Conservation (phyloP, 495 filamentous ascomycete species). For the Penicillium psychrofluorescens region DNA sequence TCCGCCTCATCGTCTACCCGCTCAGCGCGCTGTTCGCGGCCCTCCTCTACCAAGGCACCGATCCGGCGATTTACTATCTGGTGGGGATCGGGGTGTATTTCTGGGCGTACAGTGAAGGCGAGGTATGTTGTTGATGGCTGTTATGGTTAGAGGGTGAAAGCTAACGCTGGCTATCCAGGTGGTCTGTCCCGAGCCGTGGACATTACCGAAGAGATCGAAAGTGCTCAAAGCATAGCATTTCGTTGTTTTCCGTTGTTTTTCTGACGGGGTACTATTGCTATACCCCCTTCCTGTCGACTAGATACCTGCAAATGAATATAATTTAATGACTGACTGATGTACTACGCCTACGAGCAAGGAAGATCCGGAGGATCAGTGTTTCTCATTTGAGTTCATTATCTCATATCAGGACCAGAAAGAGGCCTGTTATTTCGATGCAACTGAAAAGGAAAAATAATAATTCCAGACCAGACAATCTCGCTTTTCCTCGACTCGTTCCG, state of each 20-base stretch:
- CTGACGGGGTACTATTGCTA: no score
- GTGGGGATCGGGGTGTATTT: constrained; percentile 86
- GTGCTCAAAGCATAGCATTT: constrained; percentile 23
- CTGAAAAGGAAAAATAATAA: constrained; percentile 1
- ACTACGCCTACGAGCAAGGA: no score
- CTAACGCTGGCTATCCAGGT: constrained; percentile 25
- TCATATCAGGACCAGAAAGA: constrained; percentile 20
- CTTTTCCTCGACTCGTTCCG: background rate
- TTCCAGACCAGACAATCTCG: background rate
- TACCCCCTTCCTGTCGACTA: no score
- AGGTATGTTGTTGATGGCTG: constrained; percentile 52
- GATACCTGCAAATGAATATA: no score
- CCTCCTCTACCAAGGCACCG: constrained; percentile 86
- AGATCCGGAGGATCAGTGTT: no score
- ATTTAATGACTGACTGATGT: no score
- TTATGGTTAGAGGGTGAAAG: background rate
- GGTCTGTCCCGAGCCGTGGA: constrained; percentile 55
- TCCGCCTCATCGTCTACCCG: constrained; percentile 76
- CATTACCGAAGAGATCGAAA: constrained; percentile 30
- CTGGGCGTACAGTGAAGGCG: constrained; percentile 95
- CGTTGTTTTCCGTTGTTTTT: no score
- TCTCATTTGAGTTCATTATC: constrained; percentile 9
- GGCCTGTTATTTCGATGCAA: constrained; percentile 18
- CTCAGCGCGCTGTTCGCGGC: constrained; percentile 65
- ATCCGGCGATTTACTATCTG: constrained; percentile 86